These are phyloP conservation scores for Talaromyces verruculosus DNA, from an alignment of 2,329 filamentous ascomycete species.

Conservation along the genomic window DNA sequence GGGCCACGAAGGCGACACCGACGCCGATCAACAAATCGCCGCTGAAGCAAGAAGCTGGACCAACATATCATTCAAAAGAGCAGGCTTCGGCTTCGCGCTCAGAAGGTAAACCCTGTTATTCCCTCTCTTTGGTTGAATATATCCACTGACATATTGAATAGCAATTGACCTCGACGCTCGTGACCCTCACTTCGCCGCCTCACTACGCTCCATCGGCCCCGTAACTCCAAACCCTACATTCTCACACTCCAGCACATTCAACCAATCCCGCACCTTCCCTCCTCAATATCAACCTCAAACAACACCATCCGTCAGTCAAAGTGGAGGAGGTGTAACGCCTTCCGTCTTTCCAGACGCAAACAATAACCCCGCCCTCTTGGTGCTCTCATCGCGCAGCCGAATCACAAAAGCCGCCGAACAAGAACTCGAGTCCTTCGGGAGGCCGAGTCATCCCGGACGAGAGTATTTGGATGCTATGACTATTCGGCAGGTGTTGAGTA, in stretches of 20 bases:
- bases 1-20: slow-evolving; percentile 37
- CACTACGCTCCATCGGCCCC: slow-evolving; percentile 66
- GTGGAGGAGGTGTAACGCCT: slow-evolving; percentile 21
- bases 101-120: slow-evolving; percentile 29
- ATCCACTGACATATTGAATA: slow-evolving; percentile 26
- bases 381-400: slow-evolving; percentile 53
- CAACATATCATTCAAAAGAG: slow-evolving; percentile 39
- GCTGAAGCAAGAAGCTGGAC: slow-evolving; percentile 26
- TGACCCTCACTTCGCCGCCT: slow-evolving; percentile 71
- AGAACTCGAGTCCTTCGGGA: slow-evolving; percentile 54
- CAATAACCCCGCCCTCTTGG: slow-evolving; percentile 60
- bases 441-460: slow-evolving; percentile 41
- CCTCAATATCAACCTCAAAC: slow-evolving; percentile 26
- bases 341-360: slow-evolving; percentile 39
- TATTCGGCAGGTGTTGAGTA: slow-evolving; percentile 50
- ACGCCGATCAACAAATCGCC: slow-evolving; percentile 12
- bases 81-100: slow-evolving; percentile 35
- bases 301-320: background rate
- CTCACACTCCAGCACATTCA: slow-evolving; percentile 56
- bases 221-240: slow-evolving; percentile 59
- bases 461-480: slow-evolving; percentile 52
- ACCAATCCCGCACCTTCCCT: slow-evolving; percentile 30
- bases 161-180: slow-evolving; percentile 61
- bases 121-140: no score
- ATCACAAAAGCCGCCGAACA: slow-evolving; percentile 55